Evolutionary conservation across 2,329 filamentous ascomycete species (phyloP).

Genomic region (Rutstroemia sydowiana): DNA sequence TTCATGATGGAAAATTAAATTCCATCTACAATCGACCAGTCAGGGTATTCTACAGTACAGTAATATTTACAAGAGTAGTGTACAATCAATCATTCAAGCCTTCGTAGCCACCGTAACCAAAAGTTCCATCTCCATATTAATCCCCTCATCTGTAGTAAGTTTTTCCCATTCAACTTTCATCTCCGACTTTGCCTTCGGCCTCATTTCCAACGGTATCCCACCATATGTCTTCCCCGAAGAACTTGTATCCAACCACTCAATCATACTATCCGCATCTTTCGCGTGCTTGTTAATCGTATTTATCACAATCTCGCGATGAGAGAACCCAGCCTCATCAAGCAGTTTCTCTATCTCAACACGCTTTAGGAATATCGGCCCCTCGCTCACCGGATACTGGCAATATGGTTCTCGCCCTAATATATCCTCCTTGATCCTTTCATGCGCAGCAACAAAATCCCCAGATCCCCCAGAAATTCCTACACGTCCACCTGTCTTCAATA

Average conservation of each 20-base stretch:
- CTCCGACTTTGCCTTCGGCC: conserved; percentile 8
- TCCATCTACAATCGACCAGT: no score
- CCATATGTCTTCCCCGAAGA: conserved; percentile 12
- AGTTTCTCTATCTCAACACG: not conserved
- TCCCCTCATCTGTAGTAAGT: conserved; percentile 5
- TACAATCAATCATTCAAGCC: not conserved
- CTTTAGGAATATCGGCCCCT: conserved; percentile 6
- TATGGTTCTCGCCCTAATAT: conserved; percentile 13
- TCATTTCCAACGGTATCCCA: conserved; percentile 6
- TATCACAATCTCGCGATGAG: not conserved
- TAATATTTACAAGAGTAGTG: not conserved
- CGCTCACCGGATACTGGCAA: not conserved
- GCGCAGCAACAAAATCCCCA: conserved; percentile 10
- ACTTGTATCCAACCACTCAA: conserved; percentile 11
- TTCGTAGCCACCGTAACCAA: conserved; percentile 13
- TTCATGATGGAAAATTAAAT: no score
- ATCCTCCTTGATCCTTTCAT: conserved; percentile 14
- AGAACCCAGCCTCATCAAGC: conserved; percentile 4
- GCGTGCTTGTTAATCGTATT: conserved; percentile 10
- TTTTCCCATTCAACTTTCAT: conserved; percentile 13
- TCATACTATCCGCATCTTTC: conserved; percentile 8
- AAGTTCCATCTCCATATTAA: conserved; percentile 13
- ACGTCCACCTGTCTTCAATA: conserved; percentile 8
- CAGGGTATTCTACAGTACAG: not conserved
- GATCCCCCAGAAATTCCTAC: conserved; percentile 14